Evolutionary conservation across 2,329 filamentous ascomycete genomes (phyloP).

Genomic region (Colletotrichum lindemuthianum): DNA sequence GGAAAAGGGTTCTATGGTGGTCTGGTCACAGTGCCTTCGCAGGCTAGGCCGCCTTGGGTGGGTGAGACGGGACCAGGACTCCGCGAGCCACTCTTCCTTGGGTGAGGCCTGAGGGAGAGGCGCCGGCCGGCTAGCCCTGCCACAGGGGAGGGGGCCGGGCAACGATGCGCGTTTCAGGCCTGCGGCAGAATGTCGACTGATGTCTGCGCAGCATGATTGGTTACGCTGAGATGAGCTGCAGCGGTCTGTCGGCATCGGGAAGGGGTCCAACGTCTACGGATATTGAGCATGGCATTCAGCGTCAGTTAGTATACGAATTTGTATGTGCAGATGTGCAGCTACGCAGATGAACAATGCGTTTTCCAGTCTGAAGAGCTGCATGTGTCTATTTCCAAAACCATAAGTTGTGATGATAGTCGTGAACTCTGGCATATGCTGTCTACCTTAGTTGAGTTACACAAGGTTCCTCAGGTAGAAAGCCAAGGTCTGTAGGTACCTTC

Average conservation of each 20-base stretch:
- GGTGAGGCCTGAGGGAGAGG: conserved; percentile 16
- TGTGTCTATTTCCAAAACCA: neutral
- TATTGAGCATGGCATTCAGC: neutral
- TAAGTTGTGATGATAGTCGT: conserved; percentile 1
- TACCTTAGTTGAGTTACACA: neutral
- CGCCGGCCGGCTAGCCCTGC: conserved; percentile 15
- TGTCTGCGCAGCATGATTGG: conserved; percentile 31
- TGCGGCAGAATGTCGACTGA: conserved; percentile 41
- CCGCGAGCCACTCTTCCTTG: neutral
- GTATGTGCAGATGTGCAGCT: neutral
- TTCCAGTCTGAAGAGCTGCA: conserved; percentile 5
- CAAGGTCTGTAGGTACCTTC: too few species aligned
- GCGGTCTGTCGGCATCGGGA: conserved; percentile 29
- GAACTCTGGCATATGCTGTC: conserved; percentile 5
- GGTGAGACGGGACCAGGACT: conserved; percentile 34
- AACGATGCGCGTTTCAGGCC: conserved; percentile 35
- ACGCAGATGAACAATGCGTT: neutral
- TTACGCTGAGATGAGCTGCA: conserved; percentile 24
- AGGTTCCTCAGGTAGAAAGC: too few species aligned
- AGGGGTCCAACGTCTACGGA: conserved; percentile 25
- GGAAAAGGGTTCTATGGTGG: conserved; percentile 31
- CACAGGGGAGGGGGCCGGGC: conserved; percentile 24
- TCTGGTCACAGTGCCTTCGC: conserved; percentile 36
- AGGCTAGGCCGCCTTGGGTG: conserved; percentile 31
- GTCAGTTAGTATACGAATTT: neutral